phyloP scores from a whole-genome alignment of 2,329 filamentous ascomycete genomes.

The Alternaria sp. region DNA sequence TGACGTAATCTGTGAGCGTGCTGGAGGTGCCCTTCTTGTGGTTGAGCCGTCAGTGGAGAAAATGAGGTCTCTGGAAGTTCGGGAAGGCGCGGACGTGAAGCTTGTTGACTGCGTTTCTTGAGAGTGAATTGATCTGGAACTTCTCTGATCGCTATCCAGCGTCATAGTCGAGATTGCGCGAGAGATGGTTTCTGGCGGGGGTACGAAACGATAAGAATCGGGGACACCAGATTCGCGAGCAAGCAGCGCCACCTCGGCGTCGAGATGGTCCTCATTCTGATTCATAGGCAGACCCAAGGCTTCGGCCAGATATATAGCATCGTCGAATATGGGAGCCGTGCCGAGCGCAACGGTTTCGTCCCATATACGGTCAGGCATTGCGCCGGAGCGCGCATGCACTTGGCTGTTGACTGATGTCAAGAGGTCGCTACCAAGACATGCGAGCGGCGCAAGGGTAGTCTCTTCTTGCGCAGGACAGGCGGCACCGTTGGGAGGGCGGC shows the following conservation, averaged over 20 bases:
- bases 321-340: constrained; percentile 44
- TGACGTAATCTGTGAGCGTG: constrained; percentile 22
- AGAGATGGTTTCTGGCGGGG: constrained; percentile 28
- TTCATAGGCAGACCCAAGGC: constrained; percentile 32
- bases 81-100: constrained; percentile 42
- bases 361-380: constrained; percentile 38
- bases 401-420: constrained; percentile 30
- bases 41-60: constrained; percentile 24
- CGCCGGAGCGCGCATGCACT: constrained; percentile 42
- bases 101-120: constrained; percentile 45
- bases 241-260: constrained; percentile 33
- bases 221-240: constrained; percentile 42
- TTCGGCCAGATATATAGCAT: constrained; percentile 40
- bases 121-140: constrained; percentile 44
- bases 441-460: constrained; percentile 20
- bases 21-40: constrained; percentile 21
- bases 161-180: constrained; percentile 41
- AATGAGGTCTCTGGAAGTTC: constrained; percentile 39
- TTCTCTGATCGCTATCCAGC: constrained; percentile 38
- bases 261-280: constrained; percentile 42
- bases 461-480: constrained; percentile 1
- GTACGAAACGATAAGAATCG: constrained; percentile 41
- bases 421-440: constrained; percentile 23
- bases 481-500: constrained; percentile 2
- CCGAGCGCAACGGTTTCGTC: constrained; percentile 30